phyloP scores from a whole-genome alignment of 2,329 filamentous ascomycete species.

The Calonectria pauciramosa region DNA sequence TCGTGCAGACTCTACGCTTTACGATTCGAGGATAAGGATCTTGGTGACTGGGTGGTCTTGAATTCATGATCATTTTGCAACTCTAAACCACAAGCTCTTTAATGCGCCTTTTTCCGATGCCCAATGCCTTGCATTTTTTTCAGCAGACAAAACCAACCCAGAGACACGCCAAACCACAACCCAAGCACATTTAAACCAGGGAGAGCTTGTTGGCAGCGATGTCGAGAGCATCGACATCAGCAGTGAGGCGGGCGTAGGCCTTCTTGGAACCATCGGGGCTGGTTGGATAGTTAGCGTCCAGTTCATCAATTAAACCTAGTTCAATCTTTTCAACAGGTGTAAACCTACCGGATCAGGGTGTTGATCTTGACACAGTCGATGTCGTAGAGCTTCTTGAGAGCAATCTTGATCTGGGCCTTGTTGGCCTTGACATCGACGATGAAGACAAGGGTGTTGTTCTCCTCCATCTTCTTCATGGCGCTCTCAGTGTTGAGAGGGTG shows the following conservation, averaged over 20 bases:
- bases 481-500: conserved; percentile 99
- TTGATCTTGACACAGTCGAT: conserved; percentile 99
- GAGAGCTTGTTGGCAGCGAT: conserved; percentile 99
- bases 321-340: neutral
- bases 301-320: neutral
- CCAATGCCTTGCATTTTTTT: conserved; percentile 50
- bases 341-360: conserved; percentile 91
- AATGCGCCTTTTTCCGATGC: conserved; percentile 56
- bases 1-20: neutral
- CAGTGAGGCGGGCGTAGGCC: conserved; percentile 94
- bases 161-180: conserved; percentile 54
- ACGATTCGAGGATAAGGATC: neutral
- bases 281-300: conserved; percentile 37
- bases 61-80: conserved; percentile 53
- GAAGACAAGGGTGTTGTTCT: conserved; percentile 99
- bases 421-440: conserved; percentile 98
- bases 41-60: conserved; percentile 47
- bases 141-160: conserved; percentile 52
- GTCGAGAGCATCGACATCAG: conserved; percentile 98
- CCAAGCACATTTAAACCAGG: conserved; percentile 80
- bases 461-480: conserved; percentile 99
- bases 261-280: conserved; percentile 99
- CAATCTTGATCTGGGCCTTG: conserved; percentile 99
- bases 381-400: conserved; percentile 99
- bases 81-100: conserved; percentile 52